Conservation (phyloP, 169 alveolate genomes). For the Plasmodium cynomolgi region DNA sequence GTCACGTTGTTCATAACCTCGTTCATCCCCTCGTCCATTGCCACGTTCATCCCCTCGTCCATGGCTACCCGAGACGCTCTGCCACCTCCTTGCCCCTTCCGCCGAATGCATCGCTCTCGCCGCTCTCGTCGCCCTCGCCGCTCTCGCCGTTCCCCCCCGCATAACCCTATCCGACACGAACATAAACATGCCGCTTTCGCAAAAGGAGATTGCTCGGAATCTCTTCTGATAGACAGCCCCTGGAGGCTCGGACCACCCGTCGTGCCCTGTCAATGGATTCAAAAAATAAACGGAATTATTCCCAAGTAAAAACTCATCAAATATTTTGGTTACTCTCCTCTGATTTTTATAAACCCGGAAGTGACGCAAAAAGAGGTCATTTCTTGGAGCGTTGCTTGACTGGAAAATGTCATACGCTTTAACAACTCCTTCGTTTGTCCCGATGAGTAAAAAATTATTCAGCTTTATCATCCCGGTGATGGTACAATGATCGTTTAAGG, state of each 20-base stretch:
- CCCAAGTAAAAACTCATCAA: conserved; percentile 63
- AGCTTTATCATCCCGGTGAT: conserved; percentile 14
- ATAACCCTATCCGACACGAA: conserved; percentile 22
- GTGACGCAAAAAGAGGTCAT: not conserved
- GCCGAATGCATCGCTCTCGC: not conserved
- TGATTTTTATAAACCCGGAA: conserved; percentile 37
- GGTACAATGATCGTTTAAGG: conserved; percentile 7
- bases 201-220: conserved; percentile 8
- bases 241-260: not conserved
- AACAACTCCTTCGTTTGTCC: conserved; percentile 42
- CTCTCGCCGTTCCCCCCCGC: not conserved
- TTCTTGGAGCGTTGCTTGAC: not conserved
- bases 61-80: not conserved
- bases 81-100: not conserved
- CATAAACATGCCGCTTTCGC: conserved; percentile 28
- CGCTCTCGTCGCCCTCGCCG: too few relatives aligned
- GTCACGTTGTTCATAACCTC: too few relatives aligned
- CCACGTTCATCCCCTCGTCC: not conserved
- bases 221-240: conserved; percentile 8
- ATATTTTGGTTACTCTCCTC: conserved; percentile 11
- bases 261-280: not conserved
- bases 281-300: conserved; percentile 26
- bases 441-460: conserved; percentile 42
- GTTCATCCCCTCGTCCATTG: too few relatives aligned
- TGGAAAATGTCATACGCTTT: conserved; percentile 52